Evolutionary conservation across 2,329 filamentous ascomycete genomes (phyloP).

Genomic region (Pyricularia sp.): DNA sequence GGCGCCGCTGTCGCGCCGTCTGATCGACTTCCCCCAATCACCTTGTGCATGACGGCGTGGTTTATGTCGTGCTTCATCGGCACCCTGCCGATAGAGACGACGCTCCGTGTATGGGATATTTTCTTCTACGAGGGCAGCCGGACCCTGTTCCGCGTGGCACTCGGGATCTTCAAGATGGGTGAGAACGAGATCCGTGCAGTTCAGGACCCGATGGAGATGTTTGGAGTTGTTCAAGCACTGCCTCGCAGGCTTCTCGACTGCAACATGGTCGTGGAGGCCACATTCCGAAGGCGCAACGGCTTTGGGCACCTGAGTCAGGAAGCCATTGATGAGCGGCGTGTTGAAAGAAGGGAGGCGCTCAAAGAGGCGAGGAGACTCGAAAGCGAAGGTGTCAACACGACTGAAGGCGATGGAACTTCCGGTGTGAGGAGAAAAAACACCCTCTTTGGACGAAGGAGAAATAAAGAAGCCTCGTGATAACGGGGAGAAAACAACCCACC

Average conservation of each 20-base stretch:
- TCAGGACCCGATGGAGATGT: constrained; percentile 86
- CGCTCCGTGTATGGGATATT: constrained; percentile 86
- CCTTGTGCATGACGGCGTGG: constrained; percentile 89
- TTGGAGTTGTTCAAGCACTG: constrained; percentile 83
- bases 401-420: constrained; percentile 17
- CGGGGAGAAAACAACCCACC: neutral
- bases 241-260: constrained; percentile 75
- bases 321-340: constrained; percentile 66
- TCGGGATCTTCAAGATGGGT: constrained; percentile 84
- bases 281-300: constrained; percentile 70
- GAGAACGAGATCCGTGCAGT: constrained; percentile 73
- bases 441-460: constrained; percentile 33
- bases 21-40: constrained; percentile 71
- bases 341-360: constrained; percentile 50
- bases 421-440: constrained; percentile 27
- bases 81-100: constrained; percentile 83
- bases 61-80: constrained; percentile 97
- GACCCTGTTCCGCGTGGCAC: constrained; percentile 82
- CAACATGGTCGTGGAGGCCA: constrained; percentile 73
- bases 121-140: constrained; percentile 95
- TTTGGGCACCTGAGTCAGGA: constrained; percentile 77
- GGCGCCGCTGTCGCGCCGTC: constrained; percentile 3
- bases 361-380: constrained; percentile 29
- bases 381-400: constrained; percentile 16
- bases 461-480: constrained; percentile 9